These are phyloP conservation scores for Pelargonium myrrhifolium DNA, from an alignment of 441 rosid species.

Conservation along the genomic window DNA sequence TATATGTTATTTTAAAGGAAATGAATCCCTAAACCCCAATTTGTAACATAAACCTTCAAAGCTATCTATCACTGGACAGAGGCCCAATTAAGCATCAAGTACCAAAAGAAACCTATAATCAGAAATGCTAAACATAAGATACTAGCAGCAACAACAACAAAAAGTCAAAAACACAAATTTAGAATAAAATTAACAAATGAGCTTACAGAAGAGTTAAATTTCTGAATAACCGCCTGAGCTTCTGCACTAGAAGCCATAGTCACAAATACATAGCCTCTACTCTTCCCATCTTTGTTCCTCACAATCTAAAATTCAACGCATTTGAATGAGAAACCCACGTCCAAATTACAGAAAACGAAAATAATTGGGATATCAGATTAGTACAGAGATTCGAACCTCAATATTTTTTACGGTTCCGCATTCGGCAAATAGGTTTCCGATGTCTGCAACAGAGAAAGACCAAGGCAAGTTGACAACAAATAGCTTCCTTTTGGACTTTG, in stretches of 20 bases:
- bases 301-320: background rate
- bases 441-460: background rate
- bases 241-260: background rate
- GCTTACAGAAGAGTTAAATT: background rate
- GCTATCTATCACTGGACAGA: background rate
- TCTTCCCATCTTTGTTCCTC: background rate
- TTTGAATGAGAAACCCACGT: background rate
- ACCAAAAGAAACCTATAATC: background rate
- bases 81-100: background rate
- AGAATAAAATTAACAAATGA: background rate
- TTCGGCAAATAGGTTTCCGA: background rate
- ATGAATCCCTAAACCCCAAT: background rate
- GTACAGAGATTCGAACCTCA: background rate
- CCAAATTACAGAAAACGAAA: background rate
- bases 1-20: too few species aligned
- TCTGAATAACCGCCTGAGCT: background rate
- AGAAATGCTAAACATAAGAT: background rate
- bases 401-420: background rate
- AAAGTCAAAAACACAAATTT: background rate
- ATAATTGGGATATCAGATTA: background rate
- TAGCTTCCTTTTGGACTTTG: background rate
- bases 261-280: background rate
- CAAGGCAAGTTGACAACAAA: background rate
- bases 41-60: background rate
- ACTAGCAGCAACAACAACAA: background rate